Conservation (phyloP, 2,329 filamentous ascomycete genomes). For the Sphaceloma murrayae region DNA sequence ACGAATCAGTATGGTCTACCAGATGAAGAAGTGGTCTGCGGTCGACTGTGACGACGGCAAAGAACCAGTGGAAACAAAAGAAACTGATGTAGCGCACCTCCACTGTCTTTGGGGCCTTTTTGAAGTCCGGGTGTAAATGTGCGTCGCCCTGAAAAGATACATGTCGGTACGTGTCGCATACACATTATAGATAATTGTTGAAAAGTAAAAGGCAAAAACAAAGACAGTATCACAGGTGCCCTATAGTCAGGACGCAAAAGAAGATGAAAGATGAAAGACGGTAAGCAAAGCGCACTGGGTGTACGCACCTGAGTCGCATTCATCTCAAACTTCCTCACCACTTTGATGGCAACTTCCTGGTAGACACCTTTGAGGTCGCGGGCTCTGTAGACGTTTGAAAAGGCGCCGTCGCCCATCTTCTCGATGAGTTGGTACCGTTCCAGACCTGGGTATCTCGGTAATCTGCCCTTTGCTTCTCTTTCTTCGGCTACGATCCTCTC, state of each 20-base stretch:
- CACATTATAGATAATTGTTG: conserved; percentile 24
- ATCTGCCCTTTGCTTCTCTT: conserved; percentile 72
- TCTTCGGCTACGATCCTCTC: conserved; percentile 86
- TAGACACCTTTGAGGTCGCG: conserved; percentile 61
- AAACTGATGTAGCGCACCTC: conserved; percentile 65
- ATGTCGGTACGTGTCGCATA: conserved; percentile 39
- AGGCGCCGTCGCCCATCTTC: conserved; percentile 98
- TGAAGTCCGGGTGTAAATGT: conserved; percentile 92
- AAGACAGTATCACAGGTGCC: conserved; percentile 18
- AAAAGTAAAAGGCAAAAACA: conserved; percentile 14
- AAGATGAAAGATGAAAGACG: conserved; percentile 29
- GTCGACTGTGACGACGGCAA: conserved; percentile 16
- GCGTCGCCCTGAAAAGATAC: conserved; percentile 63
- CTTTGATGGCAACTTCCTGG: conserved; percentile 90
- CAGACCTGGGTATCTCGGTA: conserved; percentile 75
- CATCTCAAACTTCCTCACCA: conserved; percentile 98
- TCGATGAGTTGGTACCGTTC: conserved; percentile 79
- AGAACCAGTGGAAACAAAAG: conserved; percentile 18
- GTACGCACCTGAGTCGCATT: conserved; percentile 88
- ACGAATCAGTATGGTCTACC: conserved; percentile 34
- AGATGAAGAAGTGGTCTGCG: conserved; percentile 20
- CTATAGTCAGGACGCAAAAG: conserved; percentile 33
- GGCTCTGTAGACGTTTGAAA: conserved; percentile 96
- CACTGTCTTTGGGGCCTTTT: conserved; percentile 80
- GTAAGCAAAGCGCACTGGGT: conserved; percentile 19